Conservation (phyloP, 2,329 filamentous ascomycete genomes). For the Alternaria dauci region DNA sequence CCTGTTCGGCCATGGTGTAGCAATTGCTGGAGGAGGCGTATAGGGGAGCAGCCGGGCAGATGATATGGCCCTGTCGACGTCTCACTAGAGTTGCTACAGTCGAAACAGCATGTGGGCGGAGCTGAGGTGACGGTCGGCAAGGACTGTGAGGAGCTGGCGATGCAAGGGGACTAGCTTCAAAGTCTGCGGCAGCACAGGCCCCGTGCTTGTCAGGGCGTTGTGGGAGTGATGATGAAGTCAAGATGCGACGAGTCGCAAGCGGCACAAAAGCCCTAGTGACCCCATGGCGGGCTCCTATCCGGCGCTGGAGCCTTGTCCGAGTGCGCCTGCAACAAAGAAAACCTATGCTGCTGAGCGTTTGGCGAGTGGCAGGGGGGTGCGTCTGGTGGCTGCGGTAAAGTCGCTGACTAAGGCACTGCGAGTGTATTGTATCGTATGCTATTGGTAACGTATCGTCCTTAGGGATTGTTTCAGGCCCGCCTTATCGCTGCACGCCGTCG, state of each 20-base stretch:
- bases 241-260: conserved; percentile 18
- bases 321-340: conserved; percentile 22
- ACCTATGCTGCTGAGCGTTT: conserved; percentile 18
- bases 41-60: conserved; percentile 12
- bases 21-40: conserved; percentile 11
- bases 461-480: neutral
- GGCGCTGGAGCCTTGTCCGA: conserved; percentile 34
- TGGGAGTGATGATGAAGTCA: conserved; percentile 13
- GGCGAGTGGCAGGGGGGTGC: conserved; percentile 25
- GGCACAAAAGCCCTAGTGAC: conserved; percentile 10
- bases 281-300: conserved; percentile 20
- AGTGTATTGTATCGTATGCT: conserved; percentile 5
- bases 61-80: conserved; percentile 34
- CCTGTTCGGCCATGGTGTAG: conserved; percentile 46
- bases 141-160: conserved; percentile 38
- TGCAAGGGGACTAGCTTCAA: conserved; percentile 38
- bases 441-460: neutral
- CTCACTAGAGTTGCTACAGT: conserved; percentile 38
- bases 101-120: conserved; percentile 36
- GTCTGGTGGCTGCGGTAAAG: conserved; percentile 9
- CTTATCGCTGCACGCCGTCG: neutral
- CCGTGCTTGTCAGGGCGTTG: conserved; percentile 24
- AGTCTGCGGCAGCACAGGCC: conserved; percentile 37
- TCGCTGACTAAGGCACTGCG: conserved; percentile 16
- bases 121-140: conserved; percentile 41